A percentile compares a stretch with the other conserved stretches of the same genome.
Conservation (phyloP, 371 early-diverging fungal species). For the Cokeromyces recurvatus region DNA sequence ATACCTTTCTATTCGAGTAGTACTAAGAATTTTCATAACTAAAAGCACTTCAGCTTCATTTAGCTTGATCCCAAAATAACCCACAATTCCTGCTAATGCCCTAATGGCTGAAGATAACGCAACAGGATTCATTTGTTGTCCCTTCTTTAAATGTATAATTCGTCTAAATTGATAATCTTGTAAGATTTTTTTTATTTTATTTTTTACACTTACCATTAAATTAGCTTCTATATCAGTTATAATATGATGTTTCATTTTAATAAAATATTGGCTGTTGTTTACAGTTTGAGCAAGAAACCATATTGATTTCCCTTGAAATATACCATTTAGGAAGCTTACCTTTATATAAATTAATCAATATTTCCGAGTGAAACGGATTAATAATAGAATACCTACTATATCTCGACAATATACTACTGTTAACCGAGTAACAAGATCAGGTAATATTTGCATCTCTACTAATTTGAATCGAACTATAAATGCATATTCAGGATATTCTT, state of each 20-base stretch:
- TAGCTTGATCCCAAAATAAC: conserved; percentile 38
- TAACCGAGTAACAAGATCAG: conserved; percentile 30
- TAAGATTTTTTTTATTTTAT: not conserved
- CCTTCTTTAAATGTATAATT: too few species aligned
- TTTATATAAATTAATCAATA: not conserved
- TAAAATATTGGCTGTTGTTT: conserved; percentile 25
- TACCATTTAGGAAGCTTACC: conserved; percentile 34
- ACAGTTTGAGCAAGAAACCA: conserved; percentile 40
- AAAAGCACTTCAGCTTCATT: conserved; percentile 26
- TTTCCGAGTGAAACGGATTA: too few species aligned
- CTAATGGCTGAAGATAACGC: conserved; percentile 25
- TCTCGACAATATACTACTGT: conserved; percentile 35
- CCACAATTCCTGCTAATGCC: conserved; percentile 34
- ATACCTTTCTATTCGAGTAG: not conserved
- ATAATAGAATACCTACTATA: conserved; percentile 22
- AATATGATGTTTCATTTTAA: conserved; percentile 29
- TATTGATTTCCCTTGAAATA: conserved; percentile 25
- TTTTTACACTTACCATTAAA: too few species aligned
- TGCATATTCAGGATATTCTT: conserved; percentile 27
- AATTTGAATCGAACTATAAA: conserved; percentile 23
- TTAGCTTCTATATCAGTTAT: conserved; percentile 21
- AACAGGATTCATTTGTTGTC: not conserved
- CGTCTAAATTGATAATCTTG: too few species aligned
- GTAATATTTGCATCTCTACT: conserved; percentile 30
- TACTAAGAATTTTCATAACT: too few species aligned